Base-by-base conservation (phyloP, 1,284 basidiomycete species). In the Hymenochaete sp. region DNA sequence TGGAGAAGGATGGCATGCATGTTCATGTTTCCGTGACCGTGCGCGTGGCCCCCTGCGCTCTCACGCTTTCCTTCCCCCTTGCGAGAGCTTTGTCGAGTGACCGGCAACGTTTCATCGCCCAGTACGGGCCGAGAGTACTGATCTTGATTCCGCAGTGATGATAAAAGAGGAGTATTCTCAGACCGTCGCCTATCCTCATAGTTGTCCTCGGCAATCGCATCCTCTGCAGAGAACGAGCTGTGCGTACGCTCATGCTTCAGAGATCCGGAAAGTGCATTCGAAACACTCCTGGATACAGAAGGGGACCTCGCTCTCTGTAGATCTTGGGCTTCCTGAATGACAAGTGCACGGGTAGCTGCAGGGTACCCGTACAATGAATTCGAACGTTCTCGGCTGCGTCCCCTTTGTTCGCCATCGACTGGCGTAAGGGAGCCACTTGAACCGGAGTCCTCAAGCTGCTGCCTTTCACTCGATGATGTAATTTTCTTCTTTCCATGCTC, bases 1-100 rank as follows among this genome's bases (percentile, higher is more conserved):
- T 98, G 96, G 19, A 98, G 67, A 47, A 98, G 74, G 3, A 98
- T 75, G 24, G 93, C 96, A 26, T 72, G 86, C 93, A 98, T 98
- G 67, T 98, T 99, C 95, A 99, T 98, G 4, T 82, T 88, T 14
- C 84, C 81, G 29, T 61, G 55, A 3, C 64, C 70, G 59, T 89
- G 84, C 1, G 69, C 61, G 57, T 87, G 83, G 7, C 67, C 66
- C n/a, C n/a, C n/a, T 6, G 32, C 5, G 53, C 73, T 69, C 55
- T 57, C 11, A 24, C 25, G 42, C 18, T 40, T 44, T n/a, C 13
- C 9, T 26, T 13, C 24, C 19, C n/a, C 11, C 3, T 42, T 25
- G 16, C n/a, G 29, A 26, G 21, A 21, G 22, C 25, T 42, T 22
- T 32, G 37, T 16, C 14, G 36, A 24, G 42, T 14, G 4, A 32